Evolutionary conservation across 768 basidiomycete genomes (phyloP).

Genomic region (Royoungia palumana): DNA sequence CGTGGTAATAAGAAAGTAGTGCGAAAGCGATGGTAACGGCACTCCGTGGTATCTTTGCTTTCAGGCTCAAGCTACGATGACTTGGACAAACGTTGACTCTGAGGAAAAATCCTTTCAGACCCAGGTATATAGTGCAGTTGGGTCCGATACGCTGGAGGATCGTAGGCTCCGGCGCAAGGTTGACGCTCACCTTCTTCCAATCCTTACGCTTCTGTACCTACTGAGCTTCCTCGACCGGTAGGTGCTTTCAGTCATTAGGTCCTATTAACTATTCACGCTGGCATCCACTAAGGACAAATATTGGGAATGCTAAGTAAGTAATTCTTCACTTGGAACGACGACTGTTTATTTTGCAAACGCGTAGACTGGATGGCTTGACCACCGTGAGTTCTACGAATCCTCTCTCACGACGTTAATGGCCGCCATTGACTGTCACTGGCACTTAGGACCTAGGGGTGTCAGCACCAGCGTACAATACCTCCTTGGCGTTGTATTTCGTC

Average conservation of each 20-base stretch:
- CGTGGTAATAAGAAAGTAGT: background rate
- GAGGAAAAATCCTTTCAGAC: constrained; percentile 8
- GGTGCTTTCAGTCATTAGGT: background rate
- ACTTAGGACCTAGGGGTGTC: constrained; percentile 49
- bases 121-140: background rate
- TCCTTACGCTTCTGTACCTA: constrained; percentile 39
- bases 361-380: constrained; percentile 51
- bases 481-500: constrained; percentile 57
- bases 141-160: constrained; percentile 15
- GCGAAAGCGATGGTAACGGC: background rate
- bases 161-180: constrained; percentile 31
- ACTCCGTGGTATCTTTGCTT: background rate
- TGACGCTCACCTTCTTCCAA: constrained; percentile 37
- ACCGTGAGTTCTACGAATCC: constrained; percentile 31
- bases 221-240: constrained; percentile 42
- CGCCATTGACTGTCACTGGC: background rate
- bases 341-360: background rate
- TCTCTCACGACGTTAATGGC: background rate
- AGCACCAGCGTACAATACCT: constrained; percentile 52
- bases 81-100: background rate
- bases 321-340: background rate
- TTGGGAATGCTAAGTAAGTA: constrained; percentile 39
- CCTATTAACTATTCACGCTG: background rate
- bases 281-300: constrained; percentile 28
- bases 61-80: background rate